phyloP scores from a whole-genome alignment of 768 basidiomycete genomes.

The Pleurotus tuoliensis region DNA sequence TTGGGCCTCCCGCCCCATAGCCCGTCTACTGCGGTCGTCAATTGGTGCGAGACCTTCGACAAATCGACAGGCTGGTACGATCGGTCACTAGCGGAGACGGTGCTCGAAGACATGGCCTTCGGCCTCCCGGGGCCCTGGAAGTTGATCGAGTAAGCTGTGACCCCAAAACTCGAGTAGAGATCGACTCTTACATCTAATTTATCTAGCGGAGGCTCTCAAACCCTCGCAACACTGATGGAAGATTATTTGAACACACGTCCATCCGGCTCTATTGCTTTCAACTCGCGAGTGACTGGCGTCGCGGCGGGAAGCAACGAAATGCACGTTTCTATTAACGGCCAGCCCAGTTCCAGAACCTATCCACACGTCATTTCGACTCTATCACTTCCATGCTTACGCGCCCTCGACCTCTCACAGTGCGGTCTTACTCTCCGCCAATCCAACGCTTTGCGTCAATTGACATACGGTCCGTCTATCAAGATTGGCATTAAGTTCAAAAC shows the following conservation, averaged over 20 bases:
- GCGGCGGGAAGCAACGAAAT: not conserved
- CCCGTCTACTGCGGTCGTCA: slow-evolving; percentile 19
- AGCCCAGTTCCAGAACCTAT: not conserved
- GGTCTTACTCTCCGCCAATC: slow-evolving; percentile 24
- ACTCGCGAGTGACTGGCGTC: slow-evolving; percentile 9
- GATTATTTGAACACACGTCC: slow-evolving; percentile 10
- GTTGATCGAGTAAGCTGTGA: slow-evolving; percentile 20
- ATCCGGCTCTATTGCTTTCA: not conserved
- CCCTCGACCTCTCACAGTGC: slow-evolving; percentile 19
- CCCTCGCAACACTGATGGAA: slow-evolving; percentile 19
- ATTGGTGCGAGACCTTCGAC: slow-evolving; percentile 32
- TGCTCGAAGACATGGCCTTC: slow-evolving; percentile 27
- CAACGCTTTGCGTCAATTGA: slow-evolving; percentile 26
- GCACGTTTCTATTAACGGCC: not conserved
- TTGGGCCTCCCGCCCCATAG: slow-evolving; percentile 13
- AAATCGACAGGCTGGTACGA: slow-evolving; percentile 28
- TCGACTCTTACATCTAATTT: not conserved
- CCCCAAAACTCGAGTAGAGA: not conserved
- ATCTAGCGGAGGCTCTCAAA: slow-evolving; percentile 16
- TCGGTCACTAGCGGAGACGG: slow-evolving; percentile 27
- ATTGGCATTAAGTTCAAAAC: slow-evolving; percentile 33
- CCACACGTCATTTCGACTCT: slow-evolving; percentile 28
- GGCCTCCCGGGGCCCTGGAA: slow-evolving; percentile 13
- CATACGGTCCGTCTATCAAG: slow-evolving; percentile 29
- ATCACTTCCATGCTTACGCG: slow-evolving; percentile 25